Conservation (phyloP, 164 flowering plant species). For the Chloranthus sessilifolius region DNA sequence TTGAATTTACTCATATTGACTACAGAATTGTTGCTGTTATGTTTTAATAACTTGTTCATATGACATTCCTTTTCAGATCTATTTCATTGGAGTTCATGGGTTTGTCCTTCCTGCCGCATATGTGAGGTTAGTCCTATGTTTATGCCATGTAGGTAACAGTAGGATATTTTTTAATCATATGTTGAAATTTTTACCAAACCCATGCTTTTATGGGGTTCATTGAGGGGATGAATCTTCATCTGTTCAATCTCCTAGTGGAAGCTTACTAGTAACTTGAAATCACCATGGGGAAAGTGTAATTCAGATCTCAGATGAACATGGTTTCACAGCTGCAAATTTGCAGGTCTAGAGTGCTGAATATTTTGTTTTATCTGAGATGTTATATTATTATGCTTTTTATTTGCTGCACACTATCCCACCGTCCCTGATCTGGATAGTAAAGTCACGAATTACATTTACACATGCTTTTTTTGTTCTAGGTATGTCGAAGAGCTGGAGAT, state of each 20-base stretch:
- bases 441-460: not conserved
- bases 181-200: too few species aligned
- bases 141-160: too few species aligned
- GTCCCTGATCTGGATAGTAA: not conserved
- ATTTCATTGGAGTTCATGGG: conserved; percentile 97
- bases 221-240: too few species aligned
- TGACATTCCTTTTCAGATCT: conserved; percentile 50
- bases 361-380: too few species aligned
- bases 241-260: too few species aligned
- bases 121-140: conserved; percentile 76
- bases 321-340: too few species aligned
- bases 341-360: too few species aligned
- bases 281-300: too few species aligned
- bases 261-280: too few species aligned
- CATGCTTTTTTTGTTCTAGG: conserved; percentile 30
- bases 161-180: too few species aligned
- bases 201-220: too few species aligned
- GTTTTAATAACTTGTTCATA: conserved; percentile 3
- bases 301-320: too few species aligned
- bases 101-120: conserved; percentile 85
- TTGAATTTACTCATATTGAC: not conserved
- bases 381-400: not conserved
- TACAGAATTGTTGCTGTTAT: not conserved
- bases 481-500: conserved; percentile 89
- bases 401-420: not conserved